These are phyloP conservation scores for Fraxinus ornus DNA, from an alignment of 305 asterid species.

Conservation along the genomic window DNA sequence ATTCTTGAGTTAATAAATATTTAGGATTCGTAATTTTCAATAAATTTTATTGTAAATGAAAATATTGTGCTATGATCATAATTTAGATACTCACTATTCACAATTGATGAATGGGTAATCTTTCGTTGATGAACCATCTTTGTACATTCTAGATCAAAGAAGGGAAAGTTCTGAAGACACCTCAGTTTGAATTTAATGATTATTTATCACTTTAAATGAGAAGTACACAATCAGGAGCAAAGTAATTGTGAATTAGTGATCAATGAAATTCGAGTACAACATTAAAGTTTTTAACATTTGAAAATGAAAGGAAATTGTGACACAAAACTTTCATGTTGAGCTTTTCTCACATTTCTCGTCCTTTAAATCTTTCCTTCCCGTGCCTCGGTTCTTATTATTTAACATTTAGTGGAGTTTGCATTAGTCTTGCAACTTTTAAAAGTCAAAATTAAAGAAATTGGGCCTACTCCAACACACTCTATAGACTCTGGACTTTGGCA, in stretches of 20 bases:
- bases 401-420: not conserved
- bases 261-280: no score
- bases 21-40: not conserved
- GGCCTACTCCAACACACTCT: not conserved
- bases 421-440: not conserved
- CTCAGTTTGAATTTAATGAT: not conserved
- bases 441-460: not conserved
- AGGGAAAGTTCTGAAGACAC: no score
- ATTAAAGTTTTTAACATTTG: no score
- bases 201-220: not conserved
- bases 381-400: not conserved
- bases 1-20: no score
- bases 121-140: no score
- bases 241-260: no score
- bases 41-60: not conserved
- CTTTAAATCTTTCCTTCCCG: not conserved
- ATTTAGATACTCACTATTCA: no score
- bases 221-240: not conserved
- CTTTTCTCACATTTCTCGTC: not conserved
- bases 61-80: not conserved
- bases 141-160: no score
- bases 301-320: no score
- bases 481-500: not conserved
- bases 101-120: no score
- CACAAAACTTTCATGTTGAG: not conserved